phyloP scores from a whole-genome alignment of 257 asterid species.

The Salvia miltiorrhiza region DNA sequence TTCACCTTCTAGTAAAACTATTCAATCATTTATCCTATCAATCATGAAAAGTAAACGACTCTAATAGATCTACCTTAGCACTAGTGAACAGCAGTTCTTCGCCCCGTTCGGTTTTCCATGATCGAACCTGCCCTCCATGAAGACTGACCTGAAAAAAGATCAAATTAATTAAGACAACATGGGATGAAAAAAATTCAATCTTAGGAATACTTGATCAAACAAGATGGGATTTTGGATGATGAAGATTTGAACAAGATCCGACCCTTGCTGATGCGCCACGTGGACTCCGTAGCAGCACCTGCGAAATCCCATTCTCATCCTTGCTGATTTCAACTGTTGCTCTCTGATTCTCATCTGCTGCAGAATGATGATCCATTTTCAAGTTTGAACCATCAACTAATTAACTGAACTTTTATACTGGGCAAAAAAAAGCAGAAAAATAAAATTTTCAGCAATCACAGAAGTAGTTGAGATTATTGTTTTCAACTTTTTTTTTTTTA shows the following conservation, averaged over 20 bases:
- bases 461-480: slow-evolving; percentile 37
- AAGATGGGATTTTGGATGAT: background rate
- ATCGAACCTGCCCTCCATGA: slow-evolving; percentile 93
- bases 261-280: slow-evolving; percentile 79
- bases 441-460: slow-evolving; percentile 25
- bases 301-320: slow-evolving; percentile 61
- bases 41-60: no score
- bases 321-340: slow-evolving; percentile 45
- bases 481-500: slow-evolving; percentile 8
- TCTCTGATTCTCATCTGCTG: slow-evolving; percentile 37
- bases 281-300: slow-evolving; percentile 59
- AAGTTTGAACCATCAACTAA: slow-evolving; percentile 15
- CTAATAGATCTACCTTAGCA: slow-evolving; percentile 43
- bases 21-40: no score
- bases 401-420: slow-evolving; percentile 5
- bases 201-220: background rate
- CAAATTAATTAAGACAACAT: background rate
- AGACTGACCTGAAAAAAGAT: slow-evolving; percentile 63
- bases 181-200: background rate
- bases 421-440: background rate
- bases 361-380: slow-evolving; percentile 56
- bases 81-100: slow-evolving; percentile 78
- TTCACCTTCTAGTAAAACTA: no score
- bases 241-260: slow-evolving; percentile 20
- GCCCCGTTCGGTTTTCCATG: slow-evolving; percentile 72